Evolutionary conservation across 2,329 filamentous ascomycete genomes (phyloP).

Genomic region (Elsinoe perseae): DNA sequence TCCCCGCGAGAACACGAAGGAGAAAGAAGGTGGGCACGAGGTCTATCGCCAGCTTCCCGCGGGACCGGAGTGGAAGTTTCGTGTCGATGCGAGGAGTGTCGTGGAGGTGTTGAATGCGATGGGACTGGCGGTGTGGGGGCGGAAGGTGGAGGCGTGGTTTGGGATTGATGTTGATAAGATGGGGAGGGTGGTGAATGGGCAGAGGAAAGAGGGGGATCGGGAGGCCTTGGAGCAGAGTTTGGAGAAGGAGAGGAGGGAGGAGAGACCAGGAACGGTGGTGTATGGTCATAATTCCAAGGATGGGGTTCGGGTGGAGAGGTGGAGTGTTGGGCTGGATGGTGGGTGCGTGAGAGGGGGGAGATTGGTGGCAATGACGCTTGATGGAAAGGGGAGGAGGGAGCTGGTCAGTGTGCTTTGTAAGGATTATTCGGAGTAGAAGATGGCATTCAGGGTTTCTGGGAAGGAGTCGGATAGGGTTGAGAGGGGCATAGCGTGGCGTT

Average conservation of each 20-base stretch:
- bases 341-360: slow-evolving; percentile 69
- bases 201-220: slow-evolving; percentile 46
- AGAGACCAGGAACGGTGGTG: slow-evolving; percentile 57
- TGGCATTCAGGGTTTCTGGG: no score
- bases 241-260: slow-evolving; percentile 41
- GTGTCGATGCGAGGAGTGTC: background rate
- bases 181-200: slow-evolving; percentile 47
- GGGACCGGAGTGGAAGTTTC: background rate
- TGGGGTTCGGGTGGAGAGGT: slow-evolving; percentile 59
- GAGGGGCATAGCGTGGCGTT: background rate
- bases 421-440: slow-evolving; percentile 23
- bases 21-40: background rate
- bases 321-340: slow-evolving; percentile 78
- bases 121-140: background rate
- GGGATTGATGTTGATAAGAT: background rate
- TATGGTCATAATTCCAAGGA: slow-evolving; percentile 69
- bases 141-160: background rate
- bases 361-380: slow-evolving; percentile 70
- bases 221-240: slow-evolving; percentile 70
- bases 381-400: slow-evolving; percentile 39
- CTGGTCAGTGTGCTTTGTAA: slow-evolving; percentile 36
- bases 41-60: background rate
- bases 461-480: background rate
- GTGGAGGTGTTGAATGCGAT: background rate
- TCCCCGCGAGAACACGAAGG: background rate